These are phyloP conservation scores for Pseudocercospora cruenta DNA, from an alignment of 2,329 filamentous ascomycete genomes.

Conservation along the genomic window DNA sequence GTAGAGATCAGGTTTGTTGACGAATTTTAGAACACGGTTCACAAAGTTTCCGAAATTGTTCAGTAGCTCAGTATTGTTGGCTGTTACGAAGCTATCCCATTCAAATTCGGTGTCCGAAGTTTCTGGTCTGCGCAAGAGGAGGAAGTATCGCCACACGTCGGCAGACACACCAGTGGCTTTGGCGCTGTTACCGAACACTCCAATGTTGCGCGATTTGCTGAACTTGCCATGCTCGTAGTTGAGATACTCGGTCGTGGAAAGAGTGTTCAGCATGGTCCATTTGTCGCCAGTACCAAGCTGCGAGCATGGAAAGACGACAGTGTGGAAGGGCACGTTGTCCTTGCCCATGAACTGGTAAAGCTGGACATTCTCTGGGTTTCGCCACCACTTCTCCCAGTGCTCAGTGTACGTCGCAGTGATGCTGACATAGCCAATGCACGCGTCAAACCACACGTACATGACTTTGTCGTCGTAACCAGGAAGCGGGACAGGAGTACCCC, in stretches of 20 bases:
- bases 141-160: constrained; percentile 92
- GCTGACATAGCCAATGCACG: constrained; percentile 91
- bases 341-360: constrained; percentile 97
- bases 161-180: constrained; percentile 81
- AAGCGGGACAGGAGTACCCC: constrained; percentile 71
- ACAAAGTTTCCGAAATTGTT: constrained; percentile 69
- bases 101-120: constrained; percentile 86
- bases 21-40: constrained; percentile 66
- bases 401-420: constrained; percentile 89
- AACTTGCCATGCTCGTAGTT: constrained; percentile 92
- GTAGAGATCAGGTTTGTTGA: constrained; percentile 73
- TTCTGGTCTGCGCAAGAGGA: constrained; percentile 83
- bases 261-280: constrained; percentile 87
- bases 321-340: constrained; percentile 85
- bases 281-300: constrained; percentile 81
- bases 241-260: constrained; percentile 87
- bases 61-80: constrained; percentile 87
- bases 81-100: constrained; percentile 79
- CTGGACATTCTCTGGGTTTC: constrained; percentile 81
- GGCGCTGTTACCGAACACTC: constrained; percentile 89
- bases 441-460: constrained; percentile 92
- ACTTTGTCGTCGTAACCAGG: constrained; percentile 74
- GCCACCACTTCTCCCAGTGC: constrained; percentile 94
- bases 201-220: constrained; percentile 85
- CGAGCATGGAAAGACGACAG: constrained; percentile 86